phyloP scores from a whole-genome alignment of 176 grass and related monocot genomes.

The Phragmites australis region DNA sequence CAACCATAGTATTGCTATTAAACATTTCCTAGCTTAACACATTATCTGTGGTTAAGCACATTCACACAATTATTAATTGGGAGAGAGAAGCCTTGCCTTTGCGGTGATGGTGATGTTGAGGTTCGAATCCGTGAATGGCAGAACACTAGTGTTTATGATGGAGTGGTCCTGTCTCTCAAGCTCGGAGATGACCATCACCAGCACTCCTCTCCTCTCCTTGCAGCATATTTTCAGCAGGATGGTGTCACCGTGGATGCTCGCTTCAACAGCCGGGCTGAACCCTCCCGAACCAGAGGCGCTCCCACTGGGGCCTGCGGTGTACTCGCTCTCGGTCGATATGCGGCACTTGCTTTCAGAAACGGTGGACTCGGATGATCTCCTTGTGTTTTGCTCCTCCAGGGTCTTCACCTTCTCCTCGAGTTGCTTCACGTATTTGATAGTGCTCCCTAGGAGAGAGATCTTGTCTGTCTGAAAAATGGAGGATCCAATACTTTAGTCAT shows the following conservation, averaged over 20 bases:
- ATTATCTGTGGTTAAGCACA: background rate
- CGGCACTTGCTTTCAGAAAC: slow-evolving; percentile 47
- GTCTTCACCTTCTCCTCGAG: slow-evolving; percentile 57
- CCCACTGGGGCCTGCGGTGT: background rate
- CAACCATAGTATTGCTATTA: no score
- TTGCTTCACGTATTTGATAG: slow-evolving; percentile 56
- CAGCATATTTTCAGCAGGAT: slow-evolving; percentile 58
- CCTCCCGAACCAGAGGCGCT: background rate
- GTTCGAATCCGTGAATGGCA: slow-evolving; percentile 50
- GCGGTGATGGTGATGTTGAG: slow-evolving; percentile 58
- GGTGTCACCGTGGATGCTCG: slow-evolving; percentile 43
- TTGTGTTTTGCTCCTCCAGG: slow-evolving; percentile 44
- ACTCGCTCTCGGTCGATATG: slow-evolving; percentile 26
- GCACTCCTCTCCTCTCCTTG: slow-evolving; percentile 45
- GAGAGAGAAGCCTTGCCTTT: slow-evolving; percentile 34
- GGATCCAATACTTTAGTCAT: background rate
- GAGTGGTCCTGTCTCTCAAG: slow-evolving; percentile 52
- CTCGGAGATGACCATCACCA: slow-evolving; percentile 57
- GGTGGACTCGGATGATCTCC: slow-evolving; percentile 32
- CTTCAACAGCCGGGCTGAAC: slow-evolving; percentile 40
- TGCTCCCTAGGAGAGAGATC: slow-evolving; percentile 60
- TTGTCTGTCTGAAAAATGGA: slow-evolving; percentile 62
- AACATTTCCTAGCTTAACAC: background rate
- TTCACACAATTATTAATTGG: background rate
- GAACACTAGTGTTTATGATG: slow-evolving; percentile 57